Conservation (phyloP, 2,329 filamentous ascomycete species). For the Aspergillus sp. region DNA sequence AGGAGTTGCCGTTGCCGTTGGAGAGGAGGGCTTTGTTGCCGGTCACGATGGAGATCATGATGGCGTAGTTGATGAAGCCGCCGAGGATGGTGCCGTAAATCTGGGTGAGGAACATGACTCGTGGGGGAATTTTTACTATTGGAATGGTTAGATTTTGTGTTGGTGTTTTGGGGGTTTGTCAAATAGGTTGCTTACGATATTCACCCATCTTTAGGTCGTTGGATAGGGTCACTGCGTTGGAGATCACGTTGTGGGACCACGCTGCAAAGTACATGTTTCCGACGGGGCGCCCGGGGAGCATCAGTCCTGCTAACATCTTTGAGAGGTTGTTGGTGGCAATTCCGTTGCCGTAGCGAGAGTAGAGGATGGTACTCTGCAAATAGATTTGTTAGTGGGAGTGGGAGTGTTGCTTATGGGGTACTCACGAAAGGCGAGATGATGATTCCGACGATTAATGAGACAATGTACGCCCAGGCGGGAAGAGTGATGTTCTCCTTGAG, state of each 20-base stretch:
- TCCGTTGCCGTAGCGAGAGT: slow-evolving; percentile 23
- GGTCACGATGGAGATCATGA: slow-evolving; percentile 58
- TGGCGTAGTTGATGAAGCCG: slow-evolving; percentile 56
- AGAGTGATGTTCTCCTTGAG: slow-evolving; percentile 51
- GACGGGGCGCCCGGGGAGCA: slow-evolving; percentile 27
- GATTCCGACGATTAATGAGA: slow-evolving; percentile 43
- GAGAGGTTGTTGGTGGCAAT: slow-evolving; percentile 26
- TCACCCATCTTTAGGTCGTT: slow-evolving; percentile 24
- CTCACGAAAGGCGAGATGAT: slow-evolving; percentile 53
- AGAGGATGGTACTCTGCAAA: slow-evolving; percentile 12
- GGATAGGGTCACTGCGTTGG: slow-evolving; percentile 27
- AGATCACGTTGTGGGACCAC: slow-evolving; percentile 33
- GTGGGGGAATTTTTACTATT: slow-evolving; percentile 57
- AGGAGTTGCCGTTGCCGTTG: slow-evolving; percentile 49
- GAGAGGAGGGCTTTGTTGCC: slow-evolving; percentile 52
- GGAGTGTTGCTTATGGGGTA: not conserved
- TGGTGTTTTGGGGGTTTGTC: not conserved
- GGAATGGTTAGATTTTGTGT: not conserved
- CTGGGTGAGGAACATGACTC: slow-evolving; percentile 58
- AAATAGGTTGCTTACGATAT: not conserved
- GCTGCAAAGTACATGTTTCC: slow-evolving; percentile 31
- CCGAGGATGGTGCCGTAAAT: slow-evolving; percentile 59
- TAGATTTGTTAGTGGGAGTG: not conserved
- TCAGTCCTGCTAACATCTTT: slow-evolving; percentile 30
- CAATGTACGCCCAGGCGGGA: slow-evolving; percentile 51